Conservation (phyloP, 352 stramenopile genomes). For the Achlya hypogyna region DNA sequence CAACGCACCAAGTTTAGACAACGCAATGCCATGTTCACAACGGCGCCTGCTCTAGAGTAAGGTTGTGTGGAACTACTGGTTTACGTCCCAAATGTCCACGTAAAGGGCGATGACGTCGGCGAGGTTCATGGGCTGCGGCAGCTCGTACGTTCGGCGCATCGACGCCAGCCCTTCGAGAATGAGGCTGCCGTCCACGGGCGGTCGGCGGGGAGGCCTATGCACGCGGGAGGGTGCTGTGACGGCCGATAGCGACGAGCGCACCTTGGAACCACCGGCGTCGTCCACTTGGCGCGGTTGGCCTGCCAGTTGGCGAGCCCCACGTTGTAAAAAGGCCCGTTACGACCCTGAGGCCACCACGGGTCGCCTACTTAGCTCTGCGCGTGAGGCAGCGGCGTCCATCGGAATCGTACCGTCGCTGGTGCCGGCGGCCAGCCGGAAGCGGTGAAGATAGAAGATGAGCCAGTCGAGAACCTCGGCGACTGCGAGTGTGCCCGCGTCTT, state of each 20-base stretch:
- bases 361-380: neutral
- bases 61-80: conserved; percentile 39
- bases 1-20: neutral
- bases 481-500: conserved; percentile 79
- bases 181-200: conserved; percentile 58
- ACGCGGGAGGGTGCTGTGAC: neutral
- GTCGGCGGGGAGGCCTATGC: conserved; percentile 49
- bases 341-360: conserved; percentile 70
- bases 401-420: conserved; percentile 51
- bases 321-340: conserved; percentile 82
- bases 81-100: conserved; percentile 84
- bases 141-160: conserved; percentile 77
- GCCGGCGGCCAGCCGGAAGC: conserved; percentile 58
- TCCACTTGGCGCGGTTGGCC: conserved; percentile 52
- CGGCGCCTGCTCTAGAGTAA: neutral
- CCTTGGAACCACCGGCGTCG: conserved; percentile 59
- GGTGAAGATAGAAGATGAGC: conserved; percentile 73
- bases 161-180: conserved; percentile 79
- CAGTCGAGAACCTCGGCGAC: conserved; percentile 81
- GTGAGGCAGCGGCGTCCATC: neutral
- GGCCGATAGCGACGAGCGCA: conserved; percentile 25
- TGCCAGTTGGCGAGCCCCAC: conserved; percentile 71
- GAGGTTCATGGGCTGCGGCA: conserved; percentile 77
- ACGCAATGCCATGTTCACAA: neutral
- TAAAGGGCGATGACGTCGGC: conserved; percentile 81